Percentiles rank a stretch among this genome's conserved stretches.
Evolutionary conservation across 495 filamentous ascomycete species (phyloP).

Genomic region (Penicillium parvum): DNA sequence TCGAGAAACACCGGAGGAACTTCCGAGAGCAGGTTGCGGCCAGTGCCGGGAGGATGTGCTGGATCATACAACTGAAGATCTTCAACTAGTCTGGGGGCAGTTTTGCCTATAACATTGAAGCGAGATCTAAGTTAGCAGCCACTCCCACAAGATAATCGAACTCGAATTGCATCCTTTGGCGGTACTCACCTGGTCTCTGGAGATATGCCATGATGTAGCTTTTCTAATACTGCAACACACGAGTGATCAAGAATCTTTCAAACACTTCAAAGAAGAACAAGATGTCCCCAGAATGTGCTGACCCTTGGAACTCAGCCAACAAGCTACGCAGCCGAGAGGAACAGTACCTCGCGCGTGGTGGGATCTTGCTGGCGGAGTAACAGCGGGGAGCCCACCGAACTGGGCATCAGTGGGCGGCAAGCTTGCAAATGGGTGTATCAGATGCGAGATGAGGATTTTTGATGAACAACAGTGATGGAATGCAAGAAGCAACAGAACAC

Average conservation of each 20-base stretch:
- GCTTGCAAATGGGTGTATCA: constrained; percentile 4
- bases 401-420: constrained; percentile 20
- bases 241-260: not conserved
- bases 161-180: not conserved
- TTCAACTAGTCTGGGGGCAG: constrained; percentile 55
- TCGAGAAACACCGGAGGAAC: constrained; percentile 43
- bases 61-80: constrained; percentile 58
- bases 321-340: not conserved
- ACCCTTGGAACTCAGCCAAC: constrained; percentile 6
- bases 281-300: constrained; percentile 5
- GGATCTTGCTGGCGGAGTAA: constrained; percentile 17
- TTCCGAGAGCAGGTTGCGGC: constrained; percentile 52
- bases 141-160: not conserved
- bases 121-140: not conserved
- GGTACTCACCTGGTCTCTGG: constrained; percentile 34
- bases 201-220: constrained; percentile 29
- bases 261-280: constrained; percentile 4
- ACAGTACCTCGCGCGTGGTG: constrained; percentile 5
- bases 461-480: not conserved
- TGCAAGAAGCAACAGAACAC: not conserved
- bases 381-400: constrained; percentile 29
- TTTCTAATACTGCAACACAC: constrained; percentile 13
- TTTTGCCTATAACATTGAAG: constrained; percentile 47
- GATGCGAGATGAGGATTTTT: too few species aligned
- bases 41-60: constrained; percentile 37